phyloP scores from a whole-genome alignment of 129 eudicot genomes.

The Artemisia argyi region DNA sequence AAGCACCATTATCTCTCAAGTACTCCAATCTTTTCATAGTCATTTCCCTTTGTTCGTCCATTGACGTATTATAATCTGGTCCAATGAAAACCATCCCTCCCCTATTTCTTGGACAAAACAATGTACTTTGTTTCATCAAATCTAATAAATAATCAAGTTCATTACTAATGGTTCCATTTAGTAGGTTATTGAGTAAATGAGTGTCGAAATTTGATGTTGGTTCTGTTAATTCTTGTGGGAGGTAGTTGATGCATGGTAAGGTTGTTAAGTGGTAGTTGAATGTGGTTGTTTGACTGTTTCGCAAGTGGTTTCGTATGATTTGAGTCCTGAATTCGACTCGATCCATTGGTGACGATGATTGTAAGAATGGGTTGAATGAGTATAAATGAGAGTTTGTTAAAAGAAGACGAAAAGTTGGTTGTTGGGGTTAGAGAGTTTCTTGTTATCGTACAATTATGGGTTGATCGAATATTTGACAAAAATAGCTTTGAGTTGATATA shows the following conservation, averaged over 20 bases:
- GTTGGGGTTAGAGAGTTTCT: not conserved
- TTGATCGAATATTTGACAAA: too few species aligned
- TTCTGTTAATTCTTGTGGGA: constrained; percentile 53
- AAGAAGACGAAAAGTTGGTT: too few species aligned
- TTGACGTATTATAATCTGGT: constrained; percentile 62
- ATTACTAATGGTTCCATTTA: constrained; percentile 51
- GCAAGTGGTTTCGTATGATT: constrained; percentile 44
- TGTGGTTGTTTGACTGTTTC: not conserved
- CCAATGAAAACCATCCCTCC: constrained; percentile 57
- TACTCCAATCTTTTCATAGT: constrained; percentile 37
- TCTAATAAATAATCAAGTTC: constrained; percentile 62
- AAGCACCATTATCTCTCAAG: constrained; percentile 30
- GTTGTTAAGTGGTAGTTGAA: constrained; percentile 17
- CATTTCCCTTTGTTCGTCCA: constrained; percentile 79
- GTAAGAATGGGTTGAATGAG: not conserved
- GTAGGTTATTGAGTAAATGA: constrained; percentile 43
- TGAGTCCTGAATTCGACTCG: constrained; percentile 47
- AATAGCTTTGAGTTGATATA: too few species aligned
- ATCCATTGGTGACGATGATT: constrained; percentile 32
- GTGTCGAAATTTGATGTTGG: constrained; percentile 38
- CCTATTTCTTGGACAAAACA: constrained; percentile 47
- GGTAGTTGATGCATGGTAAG: constrained; percentile 51
- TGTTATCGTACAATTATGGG: too few species aligned
- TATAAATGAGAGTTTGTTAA: too few species aligned
- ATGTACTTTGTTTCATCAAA: constrained; percentile 45